Evolutionary conservation across 2,329 filamentous ascomycete genomes (phyloP), one percentile per base, ranked within the genome.

Genomic region (Nemania serpens): DNA sequence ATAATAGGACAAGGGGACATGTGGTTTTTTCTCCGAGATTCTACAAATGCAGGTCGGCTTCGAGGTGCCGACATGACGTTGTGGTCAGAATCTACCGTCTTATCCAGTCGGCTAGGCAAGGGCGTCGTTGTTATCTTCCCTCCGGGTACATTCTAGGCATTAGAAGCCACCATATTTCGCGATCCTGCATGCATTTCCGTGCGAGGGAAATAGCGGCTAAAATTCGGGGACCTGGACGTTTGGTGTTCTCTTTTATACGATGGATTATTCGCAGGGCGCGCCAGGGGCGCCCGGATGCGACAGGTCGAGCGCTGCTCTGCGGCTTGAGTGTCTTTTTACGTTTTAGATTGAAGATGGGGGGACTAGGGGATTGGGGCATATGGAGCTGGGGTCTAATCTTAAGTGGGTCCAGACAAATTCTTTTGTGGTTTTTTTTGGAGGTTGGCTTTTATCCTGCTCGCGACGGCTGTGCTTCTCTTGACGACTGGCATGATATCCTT

Each of bases 401-500:
- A 43, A 17, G 25, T 39, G 20, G 48, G 56, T 52, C 46, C 33
- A 54, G 18, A 39, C 12, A 47, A 33, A 54, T 42, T 34, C 20
- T 20, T 50, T 49, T 7, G 12, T 45, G 54, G 59, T 50, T 42
- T 34, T 18, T 20, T 50, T 49, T 7, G 12, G 49, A 56, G 59
- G 39, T 39, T 34, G 49, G 59, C 61, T 61, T 51, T 22, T 20
- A 34, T 25, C 43, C 42, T 34, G 13, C 25, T 60, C 15, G 29
- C 64, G 37, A 63, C 51, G 61, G 11, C 4, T 55, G 46, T 52
- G 52, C 61, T 70, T 70, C 59, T 46, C 54, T 68, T 72, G 34
- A 73, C 55, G 71, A 73, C 61, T 66, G 64, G 70, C 61, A 73
- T 66, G 70, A 72, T 65, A 41, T 50, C 51, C 49, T 47, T 52